Evolutionary conservation across 2,329 filamentous ascomycete genomes (phyloP).

Genomic region (Cryoendolithus antarcticus): DNA sequence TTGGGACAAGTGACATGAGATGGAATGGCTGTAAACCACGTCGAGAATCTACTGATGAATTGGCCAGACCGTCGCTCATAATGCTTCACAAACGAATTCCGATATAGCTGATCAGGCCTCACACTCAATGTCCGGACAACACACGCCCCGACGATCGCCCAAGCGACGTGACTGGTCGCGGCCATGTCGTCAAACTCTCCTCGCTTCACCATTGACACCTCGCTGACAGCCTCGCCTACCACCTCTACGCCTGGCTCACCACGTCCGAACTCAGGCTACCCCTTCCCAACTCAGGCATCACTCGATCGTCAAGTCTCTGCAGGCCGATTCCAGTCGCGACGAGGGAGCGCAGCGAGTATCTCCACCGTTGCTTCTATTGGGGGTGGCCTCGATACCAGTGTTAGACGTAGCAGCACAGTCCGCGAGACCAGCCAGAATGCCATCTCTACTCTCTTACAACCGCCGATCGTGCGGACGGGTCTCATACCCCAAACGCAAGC

Average conservation of each 20-base stretch:
- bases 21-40: too few relatives aligned
- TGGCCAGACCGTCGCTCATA: too few relatives aligned
- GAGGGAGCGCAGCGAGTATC: slow-evolving; percentile 66
- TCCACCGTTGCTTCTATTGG: slow-evolving; percentile 73
- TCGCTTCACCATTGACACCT: slow-evolving; percentile 34
- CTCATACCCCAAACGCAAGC: slow-evolving; percentile 66
- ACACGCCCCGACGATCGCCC: too few relatives aligned
- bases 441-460: slow-evolving; percentile 86
- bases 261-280: slow-evolving; percentile 30
- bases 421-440: slow-evolving; percentile 78
- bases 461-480: slow-evolving; percentile 79
- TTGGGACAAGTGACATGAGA: too few relatives aligned
- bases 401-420: slow-evolving; percentile 45
- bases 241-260: slow-evolving; percentile 10
- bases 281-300: slow-evolving; percentile 47
- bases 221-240: slow-evolving; percentile 25
- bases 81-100: too few relatives aligned
- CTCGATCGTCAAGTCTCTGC: slow-evolving; percentile 34
- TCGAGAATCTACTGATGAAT: too few relatives aligned
- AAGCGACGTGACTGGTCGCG: neutral
- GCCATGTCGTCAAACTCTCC: slow-evolving; percentile 44
- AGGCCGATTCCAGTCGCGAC: slow-evolving; percentile 43
- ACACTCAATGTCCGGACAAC: too few relatives aligned
- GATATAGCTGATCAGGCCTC: too few relatives aligned
- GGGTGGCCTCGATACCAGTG: slow-evolving; percentile 63